Base-by-base conservation (phyloP, 1,284 basidiomycete genomes). In the Sporisorium iseilematis-ciliati region DNA sequence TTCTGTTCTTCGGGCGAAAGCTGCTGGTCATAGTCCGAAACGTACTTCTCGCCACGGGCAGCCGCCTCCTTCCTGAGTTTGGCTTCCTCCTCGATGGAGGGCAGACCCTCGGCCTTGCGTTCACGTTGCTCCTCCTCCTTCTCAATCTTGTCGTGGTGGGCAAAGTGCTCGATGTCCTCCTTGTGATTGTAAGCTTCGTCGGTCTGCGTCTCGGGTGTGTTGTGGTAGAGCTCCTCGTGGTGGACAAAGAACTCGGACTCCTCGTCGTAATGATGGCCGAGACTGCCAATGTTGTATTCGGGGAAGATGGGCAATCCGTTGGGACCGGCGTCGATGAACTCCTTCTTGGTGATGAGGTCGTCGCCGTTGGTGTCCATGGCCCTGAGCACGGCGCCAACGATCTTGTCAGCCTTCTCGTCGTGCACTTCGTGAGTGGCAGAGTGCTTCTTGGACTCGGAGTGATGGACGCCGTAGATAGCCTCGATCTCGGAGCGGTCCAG, bases 161-260 rank as follows among this genome's bases (percentile, higher is more conserved):
- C 87, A 83, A 96, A 97, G 83, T 95, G 93, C 79, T 93, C 92
- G 57, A 85, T 77, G 65, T 86, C 84, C 59, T 83, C 97, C 3
- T 93, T 91, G 86, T 99, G 96, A 66, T 85, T 92, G 87, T 99
- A 99, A 0, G 94, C 89, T 79, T 95, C 94, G 83, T 97, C 95
- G 0, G 93, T 94, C 86, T 99, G 96, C 0, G 95, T 97, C 85
- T 99, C 96, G 0, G 95, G 95, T 23, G 95, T 97, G 63, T 86
- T 92, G 87, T 99, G 96, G 88, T 90, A 97, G 86, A 93, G 87
- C 88, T 97, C 92, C 91, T 82, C 50, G 63, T 85, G 84, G 63
- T 85, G 84, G 26, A 85, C 83, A 61, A 82, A 85, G 75, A 78
- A 85, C 61, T 85, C 84, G 50, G 84, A 85, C 66, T 85, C 84